A percentile compares a stretch with the other conserved stretches of the same genome.
Conservation (phyloP, 2,329 filamentous ascomycete species). For the Curvularia lunata region DNA sequence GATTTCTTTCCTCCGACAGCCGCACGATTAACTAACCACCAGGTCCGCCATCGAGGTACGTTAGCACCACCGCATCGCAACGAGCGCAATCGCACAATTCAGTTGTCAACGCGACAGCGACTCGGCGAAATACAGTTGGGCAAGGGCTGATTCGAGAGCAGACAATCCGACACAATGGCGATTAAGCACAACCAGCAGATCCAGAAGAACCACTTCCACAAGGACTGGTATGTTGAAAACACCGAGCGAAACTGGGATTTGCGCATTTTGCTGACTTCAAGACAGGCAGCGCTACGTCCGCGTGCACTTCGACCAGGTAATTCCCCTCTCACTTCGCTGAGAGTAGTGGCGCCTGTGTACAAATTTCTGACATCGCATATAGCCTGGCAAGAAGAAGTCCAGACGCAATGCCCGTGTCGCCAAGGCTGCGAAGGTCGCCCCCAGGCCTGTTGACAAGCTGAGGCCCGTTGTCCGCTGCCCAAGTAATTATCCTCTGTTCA, state of each 20-base stretch:
- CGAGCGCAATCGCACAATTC: slow-evolving; percentile 20
- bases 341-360: slow-evolving; percentile 60
- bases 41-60: slow-evolving; percentile 43
- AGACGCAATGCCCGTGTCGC: slow-evolving; percentile 88
- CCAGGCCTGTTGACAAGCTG: slow-evolving; percentile 96
- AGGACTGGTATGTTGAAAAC: slow-evolving; percentile 64
- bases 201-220: slow-evolving; percentile 76
- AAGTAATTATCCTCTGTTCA: neutral
- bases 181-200: slow-evolving; percentile 99
- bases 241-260: neutral
- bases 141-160: slow-evolving; percentile 10
- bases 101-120: neutral
- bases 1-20: slow-evolving; percentile 23
- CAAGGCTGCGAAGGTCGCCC: slow-evolving; percentile 94
- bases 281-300: slow-evolving; percentile 94
- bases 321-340: slow-evolving; percentile 59
- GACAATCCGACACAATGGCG: slow-evolving; percentile 62
- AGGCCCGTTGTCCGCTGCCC: slow-evolving; percentile 97
- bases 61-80: slow-evolving; percentile 3
- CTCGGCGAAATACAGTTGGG: neutral
- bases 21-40: slow-evolving; percentile 40
- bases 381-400: slow-evolving; percentile 96
- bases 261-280: slow-evolving; percentile 31
- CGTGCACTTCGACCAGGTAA: slow-evolving; percentile 99
- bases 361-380: slow-evolving; percentile 44